phyloP scores from a whole-genome alignment of 441 rosid species.

The Gossypium laxum region DNA sequence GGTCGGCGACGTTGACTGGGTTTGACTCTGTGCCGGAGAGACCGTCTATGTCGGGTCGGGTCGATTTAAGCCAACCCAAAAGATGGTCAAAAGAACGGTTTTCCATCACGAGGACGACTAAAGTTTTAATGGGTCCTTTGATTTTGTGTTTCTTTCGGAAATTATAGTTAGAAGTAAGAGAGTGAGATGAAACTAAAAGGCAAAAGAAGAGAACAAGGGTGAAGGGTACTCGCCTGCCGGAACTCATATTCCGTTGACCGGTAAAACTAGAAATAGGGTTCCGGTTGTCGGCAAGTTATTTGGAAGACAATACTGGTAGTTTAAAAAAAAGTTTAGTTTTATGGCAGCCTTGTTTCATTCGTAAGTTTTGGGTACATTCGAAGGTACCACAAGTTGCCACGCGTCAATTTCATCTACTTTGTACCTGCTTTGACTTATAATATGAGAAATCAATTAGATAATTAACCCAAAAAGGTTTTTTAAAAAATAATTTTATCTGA shows the following conservation, averaged over 20 bases:
- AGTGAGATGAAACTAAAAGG: conserved; percentile 45
- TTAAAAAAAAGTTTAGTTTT: no score
- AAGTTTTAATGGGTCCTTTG: conserved; percentile 77
- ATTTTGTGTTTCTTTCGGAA: conserved; percentile 31
- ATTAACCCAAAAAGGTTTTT: no score
- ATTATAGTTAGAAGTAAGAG: conserved; percentile 24
- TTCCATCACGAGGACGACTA: conserved; percentile 81
- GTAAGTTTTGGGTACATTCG: no score
- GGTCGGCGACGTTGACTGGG: conserved; percentile 46
- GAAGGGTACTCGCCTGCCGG: conserved; percentile 37
- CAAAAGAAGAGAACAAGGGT: conserved; percentile 28
- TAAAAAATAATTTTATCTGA: no score
- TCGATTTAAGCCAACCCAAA: conserved; percentile 79
- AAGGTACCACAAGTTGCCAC: no score
- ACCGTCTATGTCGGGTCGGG: conserved; percentile 77
- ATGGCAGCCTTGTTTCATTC: no score
- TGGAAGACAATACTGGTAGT: no score
- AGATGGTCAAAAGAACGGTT: conserved; percentile 93
- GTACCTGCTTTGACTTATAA: no score
- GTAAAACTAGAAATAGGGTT: background rate
- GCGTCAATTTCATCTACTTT: no score
- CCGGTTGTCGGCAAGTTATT: background rate
- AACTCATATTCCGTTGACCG: conserved; percentile 27
- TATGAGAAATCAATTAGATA: no score
- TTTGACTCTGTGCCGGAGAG: conserved; percentile 67